Base-by-base conservation (phyloP, 2,329 filamentous ascomycete species). In the Sporothrix euskadiensis region DNA sequence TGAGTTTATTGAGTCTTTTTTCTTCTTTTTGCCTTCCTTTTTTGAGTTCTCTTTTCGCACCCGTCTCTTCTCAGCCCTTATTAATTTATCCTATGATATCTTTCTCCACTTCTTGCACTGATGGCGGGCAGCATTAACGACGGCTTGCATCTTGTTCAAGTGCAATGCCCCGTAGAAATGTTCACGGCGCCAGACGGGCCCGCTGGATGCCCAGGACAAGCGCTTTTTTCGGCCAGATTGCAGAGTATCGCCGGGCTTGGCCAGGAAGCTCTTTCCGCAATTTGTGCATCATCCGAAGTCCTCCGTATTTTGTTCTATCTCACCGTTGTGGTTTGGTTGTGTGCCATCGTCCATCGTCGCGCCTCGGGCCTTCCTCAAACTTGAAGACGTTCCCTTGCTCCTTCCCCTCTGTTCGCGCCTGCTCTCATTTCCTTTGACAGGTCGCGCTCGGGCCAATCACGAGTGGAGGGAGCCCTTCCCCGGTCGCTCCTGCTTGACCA, bases 341-440 rank as follows among this genome's bases (percentile, higher is more conserved):
- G 61, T 30, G 12, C 19, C 32, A 19, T 66, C 61, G 39, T 44
- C 19, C 32, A 19, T 66, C 61, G 39, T 44, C 39, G 39, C 57
- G 35, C 16, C 39, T 47, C 22, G 35, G n/a, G 61, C 39, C 61
- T 16, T 47, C 22, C n/a, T 41, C 61, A 19, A 19, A 19, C 39
- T 22, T 47, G 4, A 22, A 44, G 39, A 39, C 49, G 35, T 71
- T 57, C 49, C 12, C 44, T 16, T 14, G 44, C 14, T 19, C 39
- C 57, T 47, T 30, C 66, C 26, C 47, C 66, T 69, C 49, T 26
- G 26, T 22, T 44, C 49, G 35, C 10, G 30, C 49, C 4, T 47
- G 66, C 30, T 56, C 66, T 69, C 26, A 69, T 47, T 71, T 49
- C 22, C 52, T 59, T 70, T 59, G 54, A 71, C 69, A 71, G 39